Evolutionary conservation across 2,329 filamentous ascomycete genomes (phyloP), one percentile per base, ranked within the genome.

Genomic region (Trichoderma atrobrunneum): DNA sequence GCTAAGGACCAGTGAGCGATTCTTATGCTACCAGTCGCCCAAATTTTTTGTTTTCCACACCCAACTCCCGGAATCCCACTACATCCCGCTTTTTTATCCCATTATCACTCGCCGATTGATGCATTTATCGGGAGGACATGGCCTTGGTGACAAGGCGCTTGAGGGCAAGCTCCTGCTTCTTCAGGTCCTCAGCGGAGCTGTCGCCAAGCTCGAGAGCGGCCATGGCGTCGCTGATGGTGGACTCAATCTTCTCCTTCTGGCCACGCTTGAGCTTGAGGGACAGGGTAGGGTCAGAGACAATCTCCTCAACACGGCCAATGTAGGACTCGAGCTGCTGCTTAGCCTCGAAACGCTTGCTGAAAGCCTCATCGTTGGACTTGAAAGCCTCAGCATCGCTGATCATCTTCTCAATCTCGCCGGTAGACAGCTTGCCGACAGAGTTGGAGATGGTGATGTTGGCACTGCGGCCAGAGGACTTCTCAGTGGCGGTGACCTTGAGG

Each of bases 381-480:
- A 98, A 99, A 87, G 97, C 97, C 87, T 95, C 94, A 80, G 96
- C 96, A 79, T 99, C 93, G 83, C 87, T 92, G 84, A 99, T 94
- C 95, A 98, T 98, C 87, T 90, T 94, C 89, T 99, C 96, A 77
- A 99, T 99, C 87, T 99, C 96, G 75, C 86, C 85, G 69, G 92
- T 93, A 75, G 94, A 97, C 78, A 99, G 93, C 89, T 99, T 99
- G 84, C 96, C 96, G 80, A 99, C 95, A 73, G 96, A 97, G 91
- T 99, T 99, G 86, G 93, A 94, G 86, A 99, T 99, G 83, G 96
- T 99, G 85, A 99, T 99, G 91, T 99, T 99, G 86, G 96, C 96
- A 81, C 89, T 96, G 84, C 96, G 95, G 80, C 96, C 96, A 39
- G 96, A 97, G 78, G 94, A 95, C 91, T 99, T 99, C 90, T 99